Percentiles rank a stretch among this genome's conserved stretches.
Evolutionary conservation across 108 stramenopile genomes (phyloP).

Genomic region (Schizochytrium sp.): DNA sequence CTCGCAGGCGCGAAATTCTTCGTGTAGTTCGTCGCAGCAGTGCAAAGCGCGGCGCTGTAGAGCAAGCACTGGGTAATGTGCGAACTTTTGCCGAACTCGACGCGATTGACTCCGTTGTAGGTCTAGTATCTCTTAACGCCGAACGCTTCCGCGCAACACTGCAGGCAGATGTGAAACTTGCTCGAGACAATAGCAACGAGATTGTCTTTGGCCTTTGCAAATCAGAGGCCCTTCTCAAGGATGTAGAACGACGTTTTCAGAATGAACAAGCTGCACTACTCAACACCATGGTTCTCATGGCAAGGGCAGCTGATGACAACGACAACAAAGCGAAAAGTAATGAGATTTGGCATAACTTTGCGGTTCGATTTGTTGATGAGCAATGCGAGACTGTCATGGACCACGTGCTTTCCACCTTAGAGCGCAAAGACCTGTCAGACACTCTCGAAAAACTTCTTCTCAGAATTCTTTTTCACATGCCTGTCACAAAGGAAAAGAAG

Average conservation of each 20-base stretch:
- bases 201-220: constrained; percentile 33
- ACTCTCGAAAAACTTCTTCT: background rate
- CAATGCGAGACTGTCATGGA: background rate
- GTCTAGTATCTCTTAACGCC: constrained; percentile 30
- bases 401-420: background rate
- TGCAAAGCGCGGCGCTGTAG: constrained; percentile 4
- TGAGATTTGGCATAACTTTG: background rate
- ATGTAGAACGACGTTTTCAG: constrained; percentile 42
- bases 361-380: constrained; percentile 2
- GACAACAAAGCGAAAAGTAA: background rate
- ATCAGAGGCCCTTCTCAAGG: background rate
- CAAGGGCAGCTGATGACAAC: background rate
- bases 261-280: constrained; percentile 23
- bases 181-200: constrained; percentile 57
- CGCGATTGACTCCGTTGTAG: constrained; percentile 47
- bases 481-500: background rate
- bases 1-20: constrained; percentile 25
- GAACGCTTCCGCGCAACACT: constrained; percentile 23
- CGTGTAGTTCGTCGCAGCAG: background rate
- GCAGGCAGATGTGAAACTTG: constrained; percentile 16
- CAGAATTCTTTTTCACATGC: constrained; percentile 37
- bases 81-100: constrained; percentile 48
- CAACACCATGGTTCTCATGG: background rate
- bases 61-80: background rate
- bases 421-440: constrained; percentile 3